Evolutionary conservation across 805 yeast species (phyloP).

Genomic region (Wickerhamiella siamensis): DNA sequence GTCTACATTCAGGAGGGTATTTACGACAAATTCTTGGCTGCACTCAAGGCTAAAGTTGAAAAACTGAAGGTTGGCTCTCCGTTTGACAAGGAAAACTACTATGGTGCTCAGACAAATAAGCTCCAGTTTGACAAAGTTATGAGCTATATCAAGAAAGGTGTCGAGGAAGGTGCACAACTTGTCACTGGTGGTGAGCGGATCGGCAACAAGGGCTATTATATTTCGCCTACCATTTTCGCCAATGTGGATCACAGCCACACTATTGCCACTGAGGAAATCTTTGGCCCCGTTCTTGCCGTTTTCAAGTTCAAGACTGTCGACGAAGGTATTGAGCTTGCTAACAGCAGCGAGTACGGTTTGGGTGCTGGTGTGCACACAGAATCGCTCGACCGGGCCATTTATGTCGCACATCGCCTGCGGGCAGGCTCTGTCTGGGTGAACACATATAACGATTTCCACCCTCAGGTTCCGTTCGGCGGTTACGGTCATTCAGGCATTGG

Average conservation of each 20-base stretch:
- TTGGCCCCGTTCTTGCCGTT: slow-evolving; percentile 85
- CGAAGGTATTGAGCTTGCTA: slow-evolving; percentile 65
- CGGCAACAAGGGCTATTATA: slow-evolving; percentile 39
- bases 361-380: slow-evolving; percentile 70
- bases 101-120: slow-evolving; percentile 86
- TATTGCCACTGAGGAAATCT: slow-evolving; percentile 79
- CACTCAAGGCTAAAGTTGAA: slow-evolving; percentile 38
- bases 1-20: slow-evolving; percentile 73
- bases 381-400: slow-evolving; percentile 51
- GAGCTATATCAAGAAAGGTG: slow-evolving; percentile 61
- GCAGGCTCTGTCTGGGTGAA: slow-evolving; percentile 63
- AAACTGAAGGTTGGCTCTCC: slow-evolving; percentile 65
- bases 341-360: slow-evolving; percentile 70
- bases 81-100: slow-evolving; percentile 59
- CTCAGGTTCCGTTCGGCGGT: slow-evolving; percentile 68
- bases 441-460: slow-evolving; percentile 50
- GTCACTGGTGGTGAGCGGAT: slow-evolving; percentile 72
- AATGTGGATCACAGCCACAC: slow-evolving; percentile 61
- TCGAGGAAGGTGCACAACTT: slow-evolving; percentile 70
- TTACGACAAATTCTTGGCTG: slow-evolving; percentile 60
- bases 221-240: slow-evolving; percentile 68
- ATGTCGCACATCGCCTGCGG: slow-evolving; percentile 44
- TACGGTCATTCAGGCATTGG: slow-evolving; percentile 69
- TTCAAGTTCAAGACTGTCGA: slow-evolving; percentile 71
- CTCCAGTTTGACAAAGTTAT: slow-evolving; percentile 67